Evolutionary conservation across 345 rosid species (phyloP), one percentile per base, ranked within the genome.

Genomic region (Salix caprea): DNA sequence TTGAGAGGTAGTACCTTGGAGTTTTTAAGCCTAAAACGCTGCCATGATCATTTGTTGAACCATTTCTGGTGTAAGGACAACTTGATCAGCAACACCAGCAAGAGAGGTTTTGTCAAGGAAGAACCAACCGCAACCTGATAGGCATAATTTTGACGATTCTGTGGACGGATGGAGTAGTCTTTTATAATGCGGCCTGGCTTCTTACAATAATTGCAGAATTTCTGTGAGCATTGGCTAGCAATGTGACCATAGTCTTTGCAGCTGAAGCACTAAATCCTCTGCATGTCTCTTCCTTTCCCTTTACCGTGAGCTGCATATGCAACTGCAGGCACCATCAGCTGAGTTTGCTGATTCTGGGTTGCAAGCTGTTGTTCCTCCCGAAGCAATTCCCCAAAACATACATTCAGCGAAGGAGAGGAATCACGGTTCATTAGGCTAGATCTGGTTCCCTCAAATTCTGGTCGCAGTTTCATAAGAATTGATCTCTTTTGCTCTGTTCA

Each of bases 391-490:
- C 23, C 1, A 46, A 62, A 73, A 24, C 34, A 62, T 0, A 16
- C 69, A 40, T 73, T 21, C 52, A 75, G 40, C 1, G 42, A 42
- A 7, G 77, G 69, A 23, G 39, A 5, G 24, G 75, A 62, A 60
- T 65, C 6, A 1, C 44, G 24, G 39, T 46, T 78, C 77, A 78
- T 66, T 24, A 72, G 4, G 50, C 26, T 71, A 0, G 75, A 75
- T 2, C 26, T 32, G 26, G 32, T 4, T 9, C 5, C 11, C 28
- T 72, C 72, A 67, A 67, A 71, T 4, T 82, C 16, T 42, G 39
- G 15, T 0, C 19, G 6, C 0, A 82, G 12, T 36, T 81, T 78
- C 71, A 82, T 82, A 75, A 48, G 26, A 82, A 78, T 15, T 78
- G 56, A 67, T 71, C 72, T 13, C 40, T 15, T 30, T 82, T 71